These are phyloP conservation scores for Thalassiosira exigua DNA, from an alignment of 352 stramenopile genomes.

Conservation along the genomic window DNA sequence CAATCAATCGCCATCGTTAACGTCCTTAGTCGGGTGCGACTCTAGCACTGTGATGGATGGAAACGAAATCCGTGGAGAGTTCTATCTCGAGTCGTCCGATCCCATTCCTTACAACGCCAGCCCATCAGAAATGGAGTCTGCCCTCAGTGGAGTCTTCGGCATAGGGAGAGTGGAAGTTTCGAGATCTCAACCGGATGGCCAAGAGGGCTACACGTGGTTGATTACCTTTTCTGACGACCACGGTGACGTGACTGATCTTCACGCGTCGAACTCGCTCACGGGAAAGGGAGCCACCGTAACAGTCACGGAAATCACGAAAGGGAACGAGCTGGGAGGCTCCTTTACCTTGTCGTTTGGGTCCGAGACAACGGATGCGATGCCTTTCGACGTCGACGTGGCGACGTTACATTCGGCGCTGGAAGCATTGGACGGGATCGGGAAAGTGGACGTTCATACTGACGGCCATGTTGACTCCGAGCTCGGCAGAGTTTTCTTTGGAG, in stretches of 20 bases:
- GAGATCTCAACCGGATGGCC: conserved; percentile 69
- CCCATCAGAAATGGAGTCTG: conserved; percentile 60
- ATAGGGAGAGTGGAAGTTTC: conserved; percentile 80
- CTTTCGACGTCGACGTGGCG: conserved; percentile 84
- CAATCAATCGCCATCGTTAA: conserved; percentile 48
- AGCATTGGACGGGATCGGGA: conserved; percentile 65
- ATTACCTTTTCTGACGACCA: conserved; percentile 79
- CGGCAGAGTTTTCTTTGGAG: conserved; percentile 68
- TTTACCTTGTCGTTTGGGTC: conserved; percentile 90
- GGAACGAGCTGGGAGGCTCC: conserved; percentile 87
- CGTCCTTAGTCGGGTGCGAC: conserved; percentile 44
- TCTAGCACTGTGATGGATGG: conserved; percentile 83
- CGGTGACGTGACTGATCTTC: conserved; percentile 71
- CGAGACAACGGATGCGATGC: conserved; percentile 86
- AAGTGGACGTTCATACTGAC: conserved; percentile 69
- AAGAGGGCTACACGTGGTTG: conserved; percentile 84
- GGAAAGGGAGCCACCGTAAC: conserved; percentile 71
- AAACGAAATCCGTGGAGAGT: conserved; percentile 83
- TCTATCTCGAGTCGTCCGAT: conserved; percentile 80
- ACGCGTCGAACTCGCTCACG: conserved; percentile 68
- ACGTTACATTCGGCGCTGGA: conserved; percentile 90
- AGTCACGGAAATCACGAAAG: conserved; percentile 87
- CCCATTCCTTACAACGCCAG: conserved; percentile 78
- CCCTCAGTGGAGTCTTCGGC: conserved; percentile 71
- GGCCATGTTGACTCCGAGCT: conserved; percentile 62